phyloP scores from a whole-genome alignment of 345 rosid genomes.

The Cardamine chenopodiifolia region DNA sequence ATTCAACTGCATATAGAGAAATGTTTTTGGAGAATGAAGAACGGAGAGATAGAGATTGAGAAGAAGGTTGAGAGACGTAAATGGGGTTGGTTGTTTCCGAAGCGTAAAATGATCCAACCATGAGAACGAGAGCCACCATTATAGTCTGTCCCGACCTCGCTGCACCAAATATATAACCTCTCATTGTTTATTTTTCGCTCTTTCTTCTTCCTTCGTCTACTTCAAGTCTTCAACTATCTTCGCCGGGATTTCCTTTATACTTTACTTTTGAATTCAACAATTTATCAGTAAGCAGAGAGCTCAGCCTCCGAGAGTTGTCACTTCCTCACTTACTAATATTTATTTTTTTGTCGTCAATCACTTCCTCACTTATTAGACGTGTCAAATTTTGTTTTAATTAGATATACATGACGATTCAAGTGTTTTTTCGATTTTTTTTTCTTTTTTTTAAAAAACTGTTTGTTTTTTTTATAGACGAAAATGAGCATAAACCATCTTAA shows the following conservation, averaged over 20 bases:
- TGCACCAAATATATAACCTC: conserved; percentile 55
- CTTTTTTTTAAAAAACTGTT: neutral
- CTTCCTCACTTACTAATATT: too few species aligned
- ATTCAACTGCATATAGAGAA: conserved; percentile 26
- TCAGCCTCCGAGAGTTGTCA: conserved; percentile 23
- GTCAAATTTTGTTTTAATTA: neutral
- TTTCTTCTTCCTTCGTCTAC: neutral
- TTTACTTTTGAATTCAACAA: conserved; percentile 24
- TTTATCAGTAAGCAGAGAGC: conserved; percentile 13
- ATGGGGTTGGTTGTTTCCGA: conserved; percentile 65
- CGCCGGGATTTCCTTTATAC: conserved; percentile 24
- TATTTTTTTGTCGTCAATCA: too few species aligned
- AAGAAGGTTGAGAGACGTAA: conserved; percentile 47
- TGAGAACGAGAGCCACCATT: conserved; percentile 65
- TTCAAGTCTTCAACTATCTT: conserved; percentile 11
- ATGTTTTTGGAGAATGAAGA: neutral
- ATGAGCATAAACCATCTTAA: too few species aligned
- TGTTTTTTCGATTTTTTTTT: neutral
- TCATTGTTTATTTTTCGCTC: conserved; percentile 61
- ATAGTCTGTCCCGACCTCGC: conserved; percentile 74
- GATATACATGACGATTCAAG: neutral
- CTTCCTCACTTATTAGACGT: conserved; percentile 8
- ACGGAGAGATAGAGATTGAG: conserved; percentile 30
- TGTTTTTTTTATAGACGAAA: neutral
- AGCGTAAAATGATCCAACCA: conserved; percentile 79